phyloP scores from a whole-genome alignment of 148 eudicot genomes.

The Rhododendron simsii region DNA sequence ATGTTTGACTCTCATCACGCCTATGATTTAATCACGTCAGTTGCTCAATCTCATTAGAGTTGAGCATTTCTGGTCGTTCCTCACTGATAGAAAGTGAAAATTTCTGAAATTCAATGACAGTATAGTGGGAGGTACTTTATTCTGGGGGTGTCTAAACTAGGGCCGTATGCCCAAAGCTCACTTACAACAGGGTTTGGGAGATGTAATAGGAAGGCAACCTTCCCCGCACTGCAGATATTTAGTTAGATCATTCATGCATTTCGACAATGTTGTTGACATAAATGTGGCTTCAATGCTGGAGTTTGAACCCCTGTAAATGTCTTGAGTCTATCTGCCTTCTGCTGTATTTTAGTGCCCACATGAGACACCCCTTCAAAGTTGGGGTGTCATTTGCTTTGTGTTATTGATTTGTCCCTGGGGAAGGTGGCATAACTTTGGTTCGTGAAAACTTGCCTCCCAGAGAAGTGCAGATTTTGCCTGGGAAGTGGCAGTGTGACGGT shows the following conservation, averaged over 20 bases:
- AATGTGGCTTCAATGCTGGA: background rate
- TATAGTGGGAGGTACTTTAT: background rate
- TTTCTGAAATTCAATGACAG: background rate
- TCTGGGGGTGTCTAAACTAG: background rate
- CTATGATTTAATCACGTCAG: background rate
- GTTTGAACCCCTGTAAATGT: background rate
- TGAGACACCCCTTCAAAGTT: background rate
- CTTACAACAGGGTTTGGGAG: background rate
- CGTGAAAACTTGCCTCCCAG: slow-evolving; percentile 26
- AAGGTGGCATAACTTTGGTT: background rate
- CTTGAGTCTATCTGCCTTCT: background rate
- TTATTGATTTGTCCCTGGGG: background rate
- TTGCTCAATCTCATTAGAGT: background rate
- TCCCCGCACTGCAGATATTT: background rate
- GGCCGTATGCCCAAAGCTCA: background rate
- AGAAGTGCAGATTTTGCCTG: slow-evolving; percentile 80
- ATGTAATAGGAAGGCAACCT: background rate
- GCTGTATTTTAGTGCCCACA: background rate
- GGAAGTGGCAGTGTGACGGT: slow-evolving; percentile 79
- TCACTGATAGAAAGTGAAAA: background rate
- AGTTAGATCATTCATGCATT: background rate
- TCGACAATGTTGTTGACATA: background rate
- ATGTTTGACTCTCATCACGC: no score
- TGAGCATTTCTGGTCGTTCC: background rate
- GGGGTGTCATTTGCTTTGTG: background rate